Base-by-base conservation (phyloP, 768 basidiomycete genomes). In the Baorangia bicolor region DNA sequence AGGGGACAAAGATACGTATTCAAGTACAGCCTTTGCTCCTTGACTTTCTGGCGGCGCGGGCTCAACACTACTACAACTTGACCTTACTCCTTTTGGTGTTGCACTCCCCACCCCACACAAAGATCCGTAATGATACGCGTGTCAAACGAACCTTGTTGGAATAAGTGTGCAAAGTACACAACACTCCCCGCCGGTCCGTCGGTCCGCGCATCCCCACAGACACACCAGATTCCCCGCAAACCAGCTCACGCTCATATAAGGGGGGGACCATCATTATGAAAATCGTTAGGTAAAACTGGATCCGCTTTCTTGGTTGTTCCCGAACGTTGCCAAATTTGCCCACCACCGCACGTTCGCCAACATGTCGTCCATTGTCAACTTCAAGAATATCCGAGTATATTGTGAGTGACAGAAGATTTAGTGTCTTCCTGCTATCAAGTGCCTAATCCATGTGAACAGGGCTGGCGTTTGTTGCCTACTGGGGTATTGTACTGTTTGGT, bases 401-500 rank as follows among this genome's bases (percentile, higher is more conserved):
- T 86, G 85, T 85, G 50, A 48, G 84, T 55, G 66, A 31, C 11
- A 30, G 28, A 23, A 11, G 1, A 31, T 16, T 25, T 13, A 7
- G 12, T 16, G 35, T 1, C 20, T 35, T 14, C 34, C 31, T 23
- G 0, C 7, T 20, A 4, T 34, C 30, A 7, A 23, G 40, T 0
- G 8, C 13, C 37, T 45, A 12, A 21, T 35, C 11, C 53, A 20
- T 38, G 2, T 11, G 7, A 35, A 9, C 58, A 90, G 88, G 85
- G 81, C 71, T 90, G 62, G 88, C 87, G 1, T 86, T 90, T 65
- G 73, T 87, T 56, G 84, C 78, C 0, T 90, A 90, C 69, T 88
- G 85, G 85, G 89, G 89, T 1, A 89, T 89, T 56, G 73, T 91
- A n/a, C 75, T 91, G 18, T 92, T 92, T 65, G 90, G 90, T 63